A percentile compares a stretch with the other conserved stretches of the same genome.
phyloP scores from a whole-genome alignment of 108 stramenopile species.

The Cylindrotheca closterium region DNA sequence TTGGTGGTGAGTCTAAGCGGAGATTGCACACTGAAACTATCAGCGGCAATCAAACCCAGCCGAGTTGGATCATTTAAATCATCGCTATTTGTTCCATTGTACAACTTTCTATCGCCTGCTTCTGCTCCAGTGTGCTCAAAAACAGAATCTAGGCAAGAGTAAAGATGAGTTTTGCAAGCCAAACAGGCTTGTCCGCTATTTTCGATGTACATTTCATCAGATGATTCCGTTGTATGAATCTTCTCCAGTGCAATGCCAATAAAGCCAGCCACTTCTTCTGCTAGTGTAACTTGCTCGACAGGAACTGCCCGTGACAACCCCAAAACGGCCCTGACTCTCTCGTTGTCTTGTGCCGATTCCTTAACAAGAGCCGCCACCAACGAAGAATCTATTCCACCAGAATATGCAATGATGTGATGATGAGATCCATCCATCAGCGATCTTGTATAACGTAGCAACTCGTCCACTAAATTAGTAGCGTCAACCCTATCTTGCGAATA shows the following conservation, averaged over 20 bases:
- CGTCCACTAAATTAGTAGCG: slow-evolving; percentile 23
- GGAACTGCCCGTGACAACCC: slow-evolving; percentile 88
- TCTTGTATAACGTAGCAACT: slow-evolving; percentile 24
- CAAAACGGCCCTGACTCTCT: slow-evolving; percentile 70
- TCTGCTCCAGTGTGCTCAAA: slow-evolving; percentile 17
- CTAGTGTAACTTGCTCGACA: slow-evolving; percentile 63
- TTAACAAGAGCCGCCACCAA: slow-evolving; percentile 82
- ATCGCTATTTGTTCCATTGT: slow-evolving; percentile 95
- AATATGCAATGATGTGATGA: slow-evolving; percentile 81
- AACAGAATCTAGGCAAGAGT: slow-evolving; percentile 50
- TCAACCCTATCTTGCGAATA: slow-evolving; percentile 4
- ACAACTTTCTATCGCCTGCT: slow-evolving; percentile 42
- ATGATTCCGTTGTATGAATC: slow-evolving; percentile 76
- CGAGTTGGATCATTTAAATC: slow-evolving; percentile 87
- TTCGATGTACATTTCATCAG: slow-evolving; percentile 70
- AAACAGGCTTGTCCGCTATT: slow-evolving; percentile 91
- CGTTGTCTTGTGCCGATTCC: slow-evolving; percentile 1
- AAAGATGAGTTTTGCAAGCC: slow-evolving; percentile 95
- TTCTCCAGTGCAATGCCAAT: slow-evolving; percentile 72
- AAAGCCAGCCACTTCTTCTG: slow-evolving; percentile 60
- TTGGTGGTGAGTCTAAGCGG: slow-evolving; percentile 79
- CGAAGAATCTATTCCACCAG: slow-evolving; percentile 92
- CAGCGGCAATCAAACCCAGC: slow-evolving; percentile 74
- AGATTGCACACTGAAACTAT: slow-evolving; percentile 70
- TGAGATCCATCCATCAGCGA: slow-evolving; percentile 11